Base-by-base conservation (phyloP, 345 rosid genomes). In the Hypericum androsaemum region DNA sequence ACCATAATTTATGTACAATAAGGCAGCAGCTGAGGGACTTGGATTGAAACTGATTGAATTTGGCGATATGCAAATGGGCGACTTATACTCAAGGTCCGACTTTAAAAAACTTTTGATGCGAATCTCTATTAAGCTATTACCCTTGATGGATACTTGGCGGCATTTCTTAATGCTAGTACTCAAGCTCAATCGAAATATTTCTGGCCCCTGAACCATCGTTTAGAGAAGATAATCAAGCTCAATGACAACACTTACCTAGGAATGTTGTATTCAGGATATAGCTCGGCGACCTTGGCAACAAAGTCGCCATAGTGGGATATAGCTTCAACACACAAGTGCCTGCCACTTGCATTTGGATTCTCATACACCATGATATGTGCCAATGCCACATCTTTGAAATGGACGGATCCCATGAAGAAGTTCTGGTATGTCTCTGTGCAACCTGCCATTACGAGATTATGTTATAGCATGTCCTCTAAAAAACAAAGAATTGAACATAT, bases 271-370 rank as follows among this genome's bases (percentile, higher is more conserved):
- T 83, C 88, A 7, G 98, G 98, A 75, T 85, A 92, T 57, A 92
- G 81, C 47, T 92, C 88, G 44, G 95, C 95, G 38, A 85, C 95
- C 72, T 83, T 85, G 63, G 94, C 94, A 13, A 28, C 94, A 17
- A 88, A 74, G 63, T 92, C 98, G 14, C 96, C 95, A 58, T 83
- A 92, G 67, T 85, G 97, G 61, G 96, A 74, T 62, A 81, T 80
- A 35, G 95, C 86, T 63, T 88, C 96, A 10, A 85, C 83, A 53
- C 95, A 85, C 68, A 85, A 12, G 71, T 92, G 95, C 60, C 98
- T 79, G 62, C 98, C 96, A 42, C 69, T 65, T 0, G 97, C 86
- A 41, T 82, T 59, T 71, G 74, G 67, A 56, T 85, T 85, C 74
- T 92, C 98, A 7, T 85, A 92, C 9, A 85, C 88, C 72, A 88